Conservation (phyloP, 1,284 basidiomycete species). For the Ustilago vetiveriae region DNA sequence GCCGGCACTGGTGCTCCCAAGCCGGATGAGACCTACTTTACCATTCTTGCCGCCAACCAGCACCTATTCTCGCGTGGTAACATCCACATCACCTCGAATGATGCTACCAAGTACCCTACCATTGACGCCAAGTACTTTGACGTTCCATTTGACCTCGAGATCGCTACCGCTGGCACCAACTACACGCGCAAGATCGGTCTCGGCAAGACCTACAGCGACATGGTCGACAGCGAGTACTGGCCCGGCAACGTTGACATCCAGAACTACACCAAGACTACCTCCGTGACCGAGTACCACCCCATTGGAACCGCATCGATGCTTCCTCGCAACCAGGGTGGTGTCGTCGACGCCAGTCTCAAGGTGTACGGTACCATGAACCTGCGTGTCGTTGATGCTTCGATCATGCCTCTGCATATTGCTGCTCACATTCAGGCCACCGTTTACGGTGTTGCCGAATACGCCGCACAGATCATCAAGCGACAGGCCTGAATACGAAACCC, state of each 20-base stretch:
- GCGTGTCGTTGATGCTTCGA: conserved; percentile 68
- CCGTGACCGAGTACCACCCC: conserved; percentile 69
- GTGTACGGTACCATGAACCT: conserved; percentile 77
- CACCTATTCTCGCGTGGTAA: conserved; percentile 72
- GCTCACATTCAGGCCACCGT: conserved; percentile 72
- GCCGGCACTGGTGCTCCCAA: conserved; percentile 53
- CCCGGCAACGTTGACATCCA: conserved; percentile 56
- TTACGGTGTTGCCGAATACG: conserved; percentile 68
- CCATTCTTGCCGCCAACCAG: conserved; percentile 70
- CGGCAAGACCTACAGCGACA: conserved; percentile 42
- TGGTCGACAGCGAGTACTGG: conserved; percentile 50
- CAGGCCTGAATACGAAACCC: conserved; percentile 16
- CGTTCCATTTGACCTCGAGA: conserved; percentile 51
- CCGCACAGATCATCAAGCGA: conserved; percentile 56
- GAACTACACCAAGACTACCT: conserved; percentile 64
- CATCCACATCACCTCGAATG: conserved; percentile 71
- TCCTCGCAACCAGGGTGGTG: conserved; percentile 74
- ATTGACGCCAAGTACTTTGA: conserved; percentile 75
- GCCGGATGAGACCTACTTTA: conserved; percentile 55
- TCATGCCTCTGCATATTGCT: conserved; percentile 61
- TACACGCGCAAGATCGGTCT: conserved; percentile 57
- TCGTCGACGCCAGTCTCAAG: conserved; percentile 74
- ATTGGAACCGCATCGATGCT: conserved; percentile 75
- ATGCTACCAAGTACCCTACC: conserved; percentile 72
- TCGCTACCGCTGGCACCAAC: conserved; percentile 54